Evolutionary conservation across 371 early-diverging fungal species (phyloP).

Genomic region (Blastocladiella emersonii): DNA sequence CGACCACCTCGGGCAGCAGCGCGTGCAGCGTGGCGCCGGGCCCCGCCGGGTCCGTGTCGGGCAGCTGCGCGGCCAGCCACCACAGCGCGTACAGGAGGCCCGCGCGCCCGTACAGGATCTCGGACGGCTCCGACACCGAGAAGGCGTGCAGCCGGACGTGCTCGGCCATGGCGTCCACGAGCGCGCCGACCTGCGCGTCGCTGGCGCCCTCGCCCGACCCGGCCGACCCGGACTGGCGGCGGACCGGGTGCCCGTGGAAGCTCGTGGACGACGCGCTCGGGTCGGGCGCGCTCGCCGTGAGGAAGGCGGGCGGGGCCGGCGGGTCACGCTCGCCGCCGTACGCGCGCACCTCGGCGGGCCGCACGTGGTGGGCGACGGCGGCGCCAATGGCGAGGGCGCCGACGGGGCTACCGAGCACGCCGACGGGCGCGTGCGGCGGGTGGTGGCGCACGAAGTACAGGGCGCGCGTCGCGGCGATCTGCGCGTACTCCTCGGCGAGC

Average conservation of each 20-base stretch:
- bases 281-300: no score
- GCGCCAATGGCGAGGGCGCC: neutral
- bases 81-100: neutral
- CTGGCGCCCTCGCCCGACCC: neutral
- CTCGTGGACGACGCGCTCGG: no score
- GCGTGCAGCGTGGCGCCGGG: neutral
- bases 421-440: neutral
- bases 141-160: neutral
- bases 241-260: no score
- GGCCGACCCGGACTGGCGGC: no score
- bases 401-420: neutral
- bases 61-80: neutral
- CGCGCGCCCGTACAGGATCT: neutral
- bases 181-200: neutral
- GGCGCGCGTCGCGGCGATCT: no score
- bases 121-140: neutral
- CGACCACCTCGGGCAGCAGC: neutral
- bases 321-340: no score
- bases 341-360: no score
- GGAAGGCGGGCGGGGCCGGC: no score
- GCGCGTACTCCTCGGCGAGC: neutral
- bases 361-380: neutral
- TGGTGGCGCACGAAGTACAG: no score
- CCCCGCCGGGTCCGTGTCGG: neutral
- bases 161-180: neutral